Base-by-base conservation (phyloP, 805 yeast species). In the Wickerhamomyces queroliae region DNA sequence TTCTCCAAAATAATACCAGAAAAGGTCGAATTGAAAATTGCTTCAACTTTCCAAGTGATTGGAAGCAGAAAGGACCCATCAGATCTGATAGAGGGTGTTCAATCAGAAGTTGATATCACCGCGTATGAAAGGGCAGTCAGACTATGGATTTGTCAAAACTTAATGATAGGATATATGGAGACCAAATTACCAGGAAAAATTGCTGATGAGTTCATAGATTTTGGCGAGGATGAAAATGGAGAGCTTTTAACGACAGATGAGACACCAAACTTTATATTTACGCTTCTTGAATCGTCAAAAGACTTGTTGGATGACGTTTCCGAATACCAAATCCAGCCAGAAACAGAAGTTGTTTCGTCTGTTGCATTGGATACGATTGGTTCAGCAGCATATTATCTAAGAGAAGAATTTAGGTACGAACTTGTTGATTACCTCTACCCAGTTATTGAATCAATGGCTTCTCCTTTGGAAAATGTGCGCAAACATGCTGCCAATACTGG, bases 341-440 rank as follows among this genome's bases (percentile, higher is more conserved):
- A 35, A 16, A 23, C 45, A 41, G 42, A 50, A 35, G 40, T 42
- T 35, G 49, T 46, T 1, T 42, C 40, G 20, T 55, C 63, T 3
- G 61, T 72, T 11, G 68, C 81, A 0, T 43, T 79, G 5, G 70
- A 69, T 36, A 52, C 79, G 0, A 65, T 80, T 28, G 58, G 60
- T 1, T 43, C 48, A 13, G 55, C 58, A 4, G 58, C 64, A n/a
- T 45, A 43, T 11, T 40, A 55, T 5, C 35, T 69, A 32, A 21
- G 42, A 24, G 40, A 45, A 16, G 56, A 52, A 3, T 48, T 53
- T 21, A 50, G 70, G 30, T 66, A 66, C 15, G 83, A 83, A 41
- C 59, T 91, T 24, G 74, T 86, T 44, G 95, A 87, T 44, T 69
- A 73, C 40, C 56, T 93, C 7, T 86, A 78, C 48, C 83, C 91